Conservation (phyloP, 2,329 filamentous ascomycete species). For the Monosporascus cannonballus region DNA sequence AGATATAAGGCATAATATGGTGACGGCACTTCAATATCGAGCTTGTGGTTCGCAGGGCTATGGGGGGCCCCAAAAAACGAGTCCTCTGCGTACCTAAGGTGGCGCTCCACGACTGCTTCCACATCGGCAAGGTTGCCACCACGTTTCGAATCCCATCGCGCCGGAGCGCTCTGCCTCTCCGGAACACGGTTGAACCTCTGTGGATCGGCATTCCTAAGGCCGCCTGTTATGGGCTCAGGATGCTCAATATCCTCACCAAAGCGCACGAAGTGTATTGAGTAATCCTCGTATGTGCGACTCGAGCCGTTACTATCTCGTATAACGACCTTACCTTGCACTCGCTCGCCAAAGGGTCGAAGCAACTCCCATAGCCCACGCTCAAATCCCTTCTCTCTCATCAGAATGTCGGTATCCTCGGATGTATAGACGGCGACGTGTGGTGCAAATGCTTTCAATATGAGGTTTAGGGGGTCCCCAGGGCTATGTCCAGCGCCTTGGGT, state of each 20-base stretch:
- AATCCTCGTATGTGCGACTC: slow-evolving; percentile 81
- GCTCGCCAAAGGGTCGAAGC: slow-evolving; percentile 85
- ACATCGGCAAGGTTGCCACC: slow-evolving; percentile 55
- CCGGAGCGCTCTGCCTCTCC: slow-evolving; percentile 15
- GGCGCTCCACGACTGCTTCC: slow-evolving; percentile 73
- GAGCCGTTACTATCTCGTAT: slow-evolving; percentile 85
- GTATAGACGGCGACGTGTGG: slow-evolving; percentile 83
- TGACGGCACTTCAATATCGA: slow-evolving; percentile 52
- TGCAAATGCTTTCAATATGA: slow-evolving; percentile 80
- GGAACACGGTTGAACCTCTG: slow-evolving; percentile 23
- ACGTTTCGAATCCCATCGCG: slow-evolving; percentile 7
- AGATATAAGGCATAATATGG: slow-evolving; percentile 84
- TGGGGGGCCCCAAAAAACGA: slow-evolving; percentile 36
- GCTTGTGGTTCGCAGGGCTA: slow-evolving; percentile 33
- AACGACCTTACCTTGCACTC: slow-evolving; percentile 78
- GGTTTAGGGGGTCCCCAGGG: slow-evolving; percentile 49
- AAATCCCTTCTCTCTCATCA: slow-evolving; percentile 81
- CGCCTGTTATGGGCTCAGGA: slow-evolving; percentile 35
- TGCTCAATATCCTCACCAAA: slow-evolving; percentile 55
- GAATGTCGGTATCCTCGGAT: slow-evolving; percentile 77
- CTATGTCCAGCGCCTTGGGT: slow-evolving; percentile 36
- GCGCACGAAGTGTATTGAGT: slow-evolving; percentile 76
- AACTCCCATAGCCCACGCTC: slow-evolving; percentile 76
- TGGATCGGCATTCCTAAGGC: slow-evolving; percentile 22
- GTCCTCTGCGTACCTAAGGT: slow-evolving; percentile 70